phyloP scores from a whole-genome alignment of 139 green algal species.

The Coelastrella sp. region DNA sequence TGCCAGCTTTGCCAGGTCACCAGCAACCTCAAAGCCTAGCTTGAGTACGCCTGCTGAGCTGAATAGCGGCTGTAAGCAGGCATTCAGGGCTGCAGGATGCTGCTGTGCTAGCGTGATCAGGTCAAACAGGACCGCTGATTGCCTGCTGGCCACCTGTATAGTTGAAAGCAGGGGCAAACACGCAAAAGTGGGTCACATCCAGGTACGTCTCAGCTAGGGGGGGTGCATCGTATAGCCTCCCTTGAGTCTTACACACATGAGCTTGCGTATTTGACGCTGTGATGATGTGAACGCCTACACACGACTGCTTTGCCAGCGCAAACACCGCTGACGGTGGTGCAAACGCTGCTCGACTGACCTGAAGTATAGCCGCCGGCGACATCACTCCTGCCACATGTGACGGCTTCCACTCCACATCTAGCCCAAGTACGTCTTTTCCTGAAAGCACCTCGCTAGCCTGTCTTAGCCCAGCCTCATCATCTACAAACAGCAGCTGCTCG shows the following conservation, averaged over 20 bases:
- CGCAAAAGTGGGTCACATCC: background rate
- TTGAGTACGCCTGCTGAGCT: conserved; percentile 4
- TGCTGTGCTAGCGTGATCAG: conserved; percentile 59
- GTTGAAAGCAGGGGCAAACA: background rate
- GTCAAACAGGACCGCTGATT: conserved; percentile 72
- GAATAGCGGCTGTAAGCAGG: conserved; percentile 46
- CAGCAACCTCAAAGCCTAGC: conserved; percentile 63
- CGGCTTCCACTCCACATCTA: conserved; percentile 86
- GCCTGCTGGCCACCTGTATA: conserved; percentile 55
- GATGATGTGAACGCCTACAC: too few relatives aligned
- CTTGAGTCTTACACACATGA: too few relatives aligned
- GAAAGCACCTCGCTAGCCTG: conserved; percentile 36
- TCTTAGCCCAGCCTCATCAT: conserved; percentile 20
- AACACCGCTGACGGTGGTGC: background rate
- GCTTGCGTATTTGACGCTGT: too few relatives aligned
- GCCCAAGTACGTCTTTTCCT: conserved; percentile 58
- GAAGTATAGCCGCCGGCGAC: conserved; percentile 52
- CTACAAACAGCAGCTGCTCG: conserved; percentile 41
- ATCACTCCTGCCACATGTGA: conserved; percentile 11
- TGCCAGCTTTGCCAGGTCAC: conserved; percentile 70
- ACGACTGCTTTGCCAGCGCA: background rate
- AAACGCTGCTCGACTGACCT: conserved; percentile 37
- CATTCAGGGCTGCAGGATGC: conserved; percentile 33
- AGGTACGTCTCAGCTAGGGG: too few relatives aligned
- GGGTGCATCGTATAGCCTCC: too few relatives aligned